phyloP scores from a whole-genome alignment of 148 eudicot species.

The Hydrangea macrophylla region DNA sequence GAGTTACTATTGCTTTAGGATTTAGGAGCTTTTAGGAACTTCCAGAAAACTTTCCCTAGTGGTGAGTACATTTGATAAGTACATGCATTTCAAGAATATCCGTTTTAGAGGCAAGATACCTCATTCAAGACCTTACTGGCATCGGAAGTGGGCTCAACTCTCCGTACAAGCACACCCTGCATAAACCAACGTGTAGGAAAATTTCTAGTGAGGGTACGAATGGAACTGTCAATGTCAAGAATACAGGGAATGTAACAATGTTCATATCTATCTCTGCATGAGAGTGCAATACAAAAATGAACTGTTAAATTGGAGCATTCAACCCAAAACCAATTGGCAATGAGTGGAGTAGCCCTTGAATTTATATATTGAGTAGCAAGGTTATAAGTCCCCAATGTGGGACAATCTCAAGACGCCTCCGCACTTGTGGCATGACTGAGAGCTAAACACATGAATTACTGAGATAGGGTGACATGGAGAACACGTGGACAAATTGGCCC shows the following conservation, averaged over 20 bases:
- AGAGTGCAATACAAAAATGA: conserved; percentile 7
- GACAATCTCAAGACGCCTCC: no score
- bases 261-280: neutral
- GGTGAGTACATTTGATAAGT: neutral
- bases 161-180: conserved; percentile 95
- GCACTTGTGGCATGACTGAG: no score
- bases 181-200: neutral
- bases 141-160: conserved; percentile 90
- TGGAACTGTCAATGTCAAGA: neutral
- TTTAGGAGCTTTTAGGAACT: no score
- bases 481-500: no score
- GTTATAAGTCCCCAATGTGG: no score
- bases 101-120: conserved; percentile 39
- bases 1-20: no score
- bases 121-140: conserved; percentile 72
- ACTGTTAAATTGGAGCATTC: no score
- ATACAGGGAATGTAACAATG: neutral
- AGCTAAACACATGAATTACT: no score
- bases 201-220: neutral
- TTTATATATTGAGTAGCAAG: no score
- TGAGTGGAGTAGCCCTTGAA: no score
- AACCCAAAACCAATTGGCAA: no score
- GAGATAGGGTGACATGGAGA: no score
- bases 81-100: neutral
- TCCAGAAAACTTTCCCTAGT: neutral